A percentile compares a stretch with the other conserved stretches of the same genome.
Conservation (phyloP, 1,284 basidiomycete genomes). For the Leccinum subspadiceum region DNA sequence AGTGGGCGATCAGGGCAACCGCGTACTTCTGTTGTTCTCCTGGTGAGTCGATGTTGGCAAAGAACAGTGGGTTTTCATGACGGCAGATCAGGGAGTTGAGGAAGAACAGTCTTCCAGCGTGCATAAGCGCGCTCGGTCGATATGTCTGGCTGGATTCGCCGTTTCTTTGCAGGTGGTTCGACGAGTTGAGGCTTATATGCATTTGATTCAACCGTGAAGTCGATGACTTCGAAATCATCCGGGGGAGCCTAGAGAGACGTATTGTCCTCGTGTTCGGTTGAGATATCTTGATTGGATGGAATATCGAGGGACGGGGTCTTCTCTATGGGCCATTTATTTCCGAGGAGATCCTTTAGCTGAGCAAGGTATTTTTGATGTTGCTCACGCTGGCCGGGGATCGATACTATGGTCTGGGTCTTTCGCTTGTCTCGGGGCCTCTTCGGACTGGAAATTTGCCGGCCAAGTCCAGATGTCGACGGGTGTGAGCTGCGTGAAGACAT, state of each 20-base stretch:
- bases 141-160: background rate
- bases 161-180: background rate
- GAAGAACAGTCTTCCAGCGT: background rate
- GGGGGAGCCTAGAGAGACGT: background rate
- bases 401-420: background rate
- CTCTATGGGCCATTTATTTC: background rate
- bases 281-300: background rate
- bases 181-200: background rate
- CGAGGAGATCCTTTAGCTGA: background rate
- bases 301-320: background rate
- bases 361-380: background rate
- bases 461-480: background rate
- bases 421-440: background rate
- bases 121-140: background rate
- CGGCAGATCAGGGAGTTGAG: background rate
- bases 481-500: background rate
- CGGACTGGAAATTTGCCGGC: background rate
- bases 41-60: background rate
- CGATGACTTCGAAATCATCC: background rate
- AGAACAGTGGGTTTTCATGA: slow-evolving; percentile 2
- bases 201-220: background rate
- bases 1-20: background rate
- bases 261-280: background rate
- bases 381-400: background rate
- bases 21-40: slow-evolving; percentile 8